Conservation (phyloP, 805 yeast species). For the Pichia deserticola region DNA sequence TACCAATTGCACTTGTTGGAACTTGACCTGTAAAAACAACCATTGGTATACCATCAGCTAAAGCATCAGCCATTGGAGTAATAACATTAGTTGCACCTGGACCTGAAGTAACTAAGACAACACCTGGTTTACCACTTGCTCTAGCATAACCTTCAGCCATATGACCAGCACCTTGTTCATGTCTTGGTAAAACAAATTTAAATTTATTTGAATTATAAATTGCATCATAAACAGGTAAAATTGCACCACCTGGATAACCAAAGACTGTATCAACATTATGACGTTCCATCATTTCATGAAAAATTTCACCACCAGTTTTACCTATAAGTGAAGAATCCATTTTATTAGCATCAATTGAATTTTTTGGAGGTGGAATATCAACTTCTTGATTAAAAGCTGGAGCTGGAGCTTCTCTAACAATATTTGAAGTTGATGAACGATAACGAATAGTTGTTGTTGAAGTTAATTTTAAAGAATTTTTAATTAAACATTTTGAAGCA, state of each 20-base stretch:
- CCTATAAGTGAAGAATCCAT: slow-evolving; percentile 87
- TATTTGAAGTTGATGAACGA: slow-evolving; percentile 6
- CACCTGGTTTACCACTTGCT: slow-evolving; percentile 94
- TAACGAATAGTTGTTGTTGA: neutral
- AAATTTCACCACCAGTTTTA: slow-evolving; percentile 95
- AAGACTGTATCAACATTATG: slow-evolving; percentile 93
- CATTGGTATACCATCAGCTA: slow-evolving; percentile 95
- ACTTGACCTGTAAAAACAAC: slow-evolving; percentile 98
- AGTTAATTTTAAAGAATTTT: neutral
- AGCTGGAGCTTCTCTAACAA: slow-evolving; percentile 16
- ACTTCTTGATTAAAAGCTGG: slow-evolving; percentile 16
- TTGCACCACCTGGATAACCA: slow-evolving; percentile 99
- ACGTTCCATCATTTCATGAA: slow-evolving; percentile 97
- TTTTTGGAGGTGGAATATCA: slow-evolving; percentile 17
- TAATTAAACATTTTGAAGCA: neutral
- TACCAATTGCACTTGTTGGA: slow-evolving; percentile 90
- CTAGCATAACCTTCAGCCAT: slow-evolving; percentile 99
- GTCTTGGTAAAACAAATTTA: slow-evolving; percentile 87
- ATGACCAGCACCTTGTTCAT: slow-evolving; percentile 99
- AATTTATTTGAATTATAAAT: slow-evolving; percentile 86
- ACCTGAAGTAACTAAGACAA: slow-evolving; percentile 96
- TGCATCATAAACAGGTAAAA: slow-evolving; percentile 95
- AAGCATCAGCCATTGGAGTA: slow-evolving; percentile 97
- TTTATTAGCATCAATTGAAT: slow-evolving; percentile 10
- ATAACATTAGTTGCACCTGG: slow-evolving; percentile 98